These are phyloP conservation scores for Vicia faba DNA, from an alignment of 306 rosid species.

Conservation along the genomic window DNA sequence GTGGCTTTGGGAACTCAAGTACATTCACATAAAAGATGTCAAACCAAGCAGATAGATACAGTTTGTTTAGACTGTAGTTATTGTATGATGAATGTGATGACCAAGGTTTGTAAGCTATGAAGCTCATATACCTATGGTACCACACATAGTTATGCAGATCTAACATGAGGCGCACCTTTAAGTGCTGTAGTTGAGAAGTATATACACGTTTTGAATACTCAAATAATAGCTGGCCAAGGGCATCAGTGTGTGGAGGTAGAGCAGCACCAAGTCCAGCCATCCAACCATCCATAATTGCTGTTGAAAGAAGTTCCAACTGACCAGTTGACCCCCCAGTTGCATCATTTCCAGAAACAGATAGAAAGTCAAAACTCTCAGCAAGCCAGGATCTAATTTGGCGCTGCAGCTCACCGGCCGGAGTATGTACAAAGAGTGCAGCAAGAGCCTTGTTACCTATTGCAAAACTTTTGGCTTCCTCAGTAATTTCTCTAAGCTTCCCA, in stretches of 20 bases:
- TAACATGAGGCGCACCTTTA: constrained; percentile 63
- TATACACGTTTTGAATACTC: constrained; percentile 90
- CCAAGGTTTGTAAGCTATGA: not conserved
- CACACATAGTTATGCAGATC: constrained; percentile 13
- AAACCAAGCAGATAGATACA: constrained; percentile 8
- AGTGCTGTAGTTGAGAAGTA: constrained; percentile 91
- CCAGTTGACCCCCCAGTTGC: constrained; percentile 81
- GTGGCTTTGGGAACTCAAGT: not conserved
- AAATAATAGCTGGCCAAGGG: constrained; percentile 90
- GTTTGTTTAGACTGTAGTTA: not conserved
- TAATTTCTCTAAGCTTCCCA: constrained; percentile 93
- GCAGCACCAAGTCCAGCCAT: constrained; percentile 99
- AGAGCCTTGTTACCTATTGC: constrained; percentile 86
- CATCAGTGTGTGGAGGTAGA: constrained; percentile 86
- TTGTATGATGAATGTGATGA: constrained; percentile 10
- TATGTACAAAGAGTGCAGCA: constrained; percentile 97
- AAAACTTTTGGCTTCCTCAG: constrained; percentile 90
- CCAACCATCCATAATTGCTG: constrained; percentile 99
- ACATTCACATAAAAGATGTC: constrained; percentile 18
- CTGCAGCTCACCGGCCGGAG: constrained; percentile 98
- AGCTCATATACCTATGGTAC: not conserved
- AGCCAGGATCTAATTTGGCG: constrained; percentile 98
- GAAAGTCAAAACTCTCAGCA: constrained; percentile 82
- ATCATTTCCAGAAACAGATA: constrained; percentile 77
- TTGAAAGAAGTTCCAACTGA: constrained; percentile 98